phyloP scores from a whole-genome alignment of 345 rosid genomes.

The Hirschfeldia incana region DNA sequence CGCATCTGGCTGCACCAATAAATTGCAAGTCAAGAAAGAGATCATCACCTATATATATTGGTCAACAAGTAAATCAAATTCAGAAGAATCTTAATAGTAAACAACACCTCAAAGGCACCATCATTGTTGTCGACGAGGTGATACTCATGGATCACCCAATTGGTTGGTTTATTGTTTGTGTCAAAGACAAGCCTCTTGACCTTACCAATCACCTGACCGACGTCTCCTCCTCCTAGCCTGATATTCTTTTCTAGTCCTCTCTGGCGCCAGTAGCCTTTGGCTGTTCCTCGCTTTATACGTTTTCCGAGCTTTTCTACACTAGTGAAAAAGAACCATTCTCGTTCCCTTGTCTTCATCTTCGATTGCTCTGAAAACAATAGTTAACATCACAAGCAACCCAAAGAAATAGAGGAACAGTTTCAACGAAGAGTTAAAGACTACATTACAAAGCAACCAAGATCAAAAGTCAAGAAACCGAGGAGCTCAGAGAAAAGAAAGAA shows the following conservation, averaged over 20 bases:
- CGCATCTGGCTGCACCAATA: background rate
- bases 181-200: background rate
- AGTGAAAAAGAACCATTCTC: constrained; percentile 78
- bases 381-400: background rate
- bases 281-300: constrained; percentile 43
- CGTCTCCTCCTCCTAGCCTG: background rate
- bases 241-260: background rate
- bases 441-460: background rate
- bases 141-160: background rate
- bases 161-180: background rate
- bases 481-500: too few relatives aligned
- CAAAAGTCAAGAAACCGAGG: too few relatives aligned
- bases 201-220: background rate
- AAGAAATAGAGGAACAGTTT: too few relatives aligned
- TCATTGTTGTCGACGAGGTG: background rate
- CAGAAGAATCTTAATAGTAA: background rate
- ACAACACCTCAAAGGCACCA: background rate
- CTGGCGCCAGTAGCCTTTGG: background rate
- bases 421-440: too few relatives aligned
- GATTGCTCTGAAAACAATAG: constrained; percentile 39
- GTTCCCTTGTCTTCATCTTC: constrained; percentile 68
- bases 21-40: background rate
- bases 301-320: background rate
- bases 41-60: too few relatives aligned
- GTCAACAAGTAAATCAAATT: background rate